Conservation (phyloP, 1,284 basidiomycete species). For the Apiotrichum brassicae region DNA sequence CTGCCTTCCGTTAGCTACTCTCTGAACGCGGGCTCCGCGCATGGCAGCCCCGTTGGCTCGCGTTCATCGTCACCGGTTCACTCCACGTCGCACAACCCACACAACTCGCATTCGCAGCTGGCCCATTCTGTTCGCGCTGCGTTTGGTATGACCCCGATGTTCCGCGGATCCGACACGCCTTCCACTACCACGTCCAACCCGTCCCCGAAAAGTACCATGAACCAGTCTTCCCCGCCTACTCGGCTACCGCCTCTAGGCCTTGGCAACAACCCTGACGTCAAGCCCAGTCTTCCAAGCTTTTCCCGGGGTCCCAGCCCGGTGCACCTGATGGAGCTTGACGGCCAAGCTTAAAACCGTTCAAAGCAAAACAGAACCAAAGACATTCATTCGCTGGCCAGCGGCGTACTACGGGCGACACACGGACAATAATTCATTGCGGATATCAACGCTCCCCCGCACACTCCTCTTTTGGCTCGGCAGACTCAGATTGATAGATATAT, state of each 20-base stretch:
- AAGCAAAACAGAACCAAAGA: neutral
- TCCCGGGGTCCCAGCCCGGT: conserved; percentile 17
- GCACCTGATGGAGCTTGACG: conserved; percentile 23
- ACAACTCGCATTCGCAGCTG: conserved; percentile 18
- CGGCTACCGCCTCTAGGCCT: conserved; percentile 33
- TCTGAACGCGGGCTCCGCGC: conserved; percentile 40
- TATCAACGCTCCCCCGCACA: too few species aligned
- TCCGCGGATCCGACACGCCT: conserved; percentile 33
- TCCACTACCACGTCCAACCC: conserved; percentile 17
- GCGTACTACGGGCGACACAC: too few species aligned
- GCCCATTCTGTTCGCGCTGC: conserved; percentile 64
- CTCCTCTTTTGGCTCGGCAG: neutral
- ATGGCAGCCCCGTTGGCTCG: conserved; percentile 38
- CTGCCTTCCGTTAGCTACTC: conserved; percentile 31
- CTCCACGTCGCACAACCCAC: conserved; percentile 4
- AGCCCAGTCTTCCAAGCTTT: conserved; percentile 17
- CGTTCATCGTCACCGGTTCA: conserved; percentile 39
- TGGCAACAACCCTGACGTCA: conserved; percentile 15
- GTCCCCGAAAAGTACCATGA: conserved; percentile 22
- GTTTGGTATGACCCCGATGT: conserved; percentile 83
- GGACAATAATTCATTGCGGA: too few species aligned
- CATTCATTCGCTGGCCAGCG: too few species aligned
- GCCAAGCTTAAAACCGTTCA: conserved; percentile 9
- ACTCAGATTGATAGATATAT: conserved; percentile 7
- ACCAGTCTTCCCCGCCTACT: conserved; percentile 23